Base-by-base conservation (phyloP, 2,329 filamentous ascomycete species). In the Curvularia sp. region DNA sequence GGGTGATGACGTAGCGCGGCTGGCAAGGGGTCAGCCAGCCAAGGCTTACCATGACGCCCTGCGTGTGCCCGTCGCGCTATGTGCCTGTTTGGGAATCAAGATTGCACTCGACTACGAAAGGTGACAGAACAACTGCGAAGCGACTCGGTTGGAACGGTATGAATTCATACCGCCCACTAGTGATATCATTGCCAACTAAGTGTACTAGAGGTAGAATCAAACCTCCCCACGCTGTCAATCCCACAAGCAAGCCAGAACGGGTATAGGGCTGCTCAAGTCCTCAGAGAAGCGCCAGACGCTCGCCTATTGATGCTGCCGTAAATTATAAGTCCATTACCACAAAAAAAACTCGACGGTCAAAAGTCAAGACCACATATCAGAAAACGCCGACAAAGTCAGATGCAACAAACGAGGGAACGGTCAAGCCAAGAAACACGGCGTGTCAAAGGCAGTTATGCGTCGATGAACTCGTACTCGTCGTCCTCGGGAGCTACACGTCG, bases 391-490 rank as follows among this genome's bases (percentile, higher is more conserved):
- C 60, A 39, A 60, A 59, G 41, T 63, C 60, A 51, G 55, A 71
- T 70, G 65, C 65, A 63, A 61, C 53, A 63, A 62, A 66, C 53
- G 65, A 41, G 54, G 60, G 55, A 52, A 55, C 60, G 46, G 21
- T 10, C 27, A 47, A 32, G 39, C 6, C 32, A 49, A 41, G 52
- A 57, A 67, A 49, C 53, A 47, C 9, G 9, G 25, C n/a, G 47
- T 49, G 50, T 51, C 46, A 45, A 45, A 43, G 52, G 53, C 32
- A 38, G 28, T 68, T 55, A 73, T 25, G 64, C 70, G 53, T 76
- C 77, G 52, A 79, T 66, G 49, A 79, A 77, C 67, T 78, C 77
- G 63, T 78, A 79, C 53, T 79, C 77, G 41, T 76, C 77, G 41
- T 79, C 77, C 60, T 78, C 77, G 12, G 68, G 63, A 21, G 71